Evolutionary conservation across 768 basidiomycete species (phyloP).

Genomic region (Suillus paluster): DNA sequence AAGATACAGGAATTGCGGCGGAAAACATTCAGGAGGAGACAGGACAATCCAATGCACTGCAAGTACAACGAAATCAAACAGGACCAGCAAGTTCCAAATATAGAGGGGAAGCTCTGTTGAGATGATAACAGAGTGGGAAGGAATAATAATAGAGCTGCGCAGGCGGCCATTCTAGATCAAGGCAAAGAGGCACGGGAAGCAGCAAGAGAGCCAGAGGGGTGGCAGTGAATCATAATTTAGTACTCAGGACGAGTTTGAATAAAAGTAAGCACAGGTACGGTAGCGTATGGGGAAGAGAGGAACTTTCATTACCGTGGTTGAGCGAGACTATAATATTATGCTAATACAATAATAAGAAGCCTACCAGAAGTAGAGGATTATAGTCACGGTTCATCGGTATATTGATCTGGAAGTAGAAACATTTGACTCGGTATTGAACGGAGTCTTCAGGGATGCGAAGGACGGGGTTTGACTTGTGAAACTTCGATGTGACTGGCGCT

Average conservation of each 20-base stretch:
- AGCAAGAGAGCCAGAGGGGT: not conserved
- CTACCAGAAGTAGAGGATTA: not conserved
- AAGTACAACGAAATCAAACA: slow-evolving; percentile 6
- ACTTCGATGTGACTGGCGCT: not conserved
- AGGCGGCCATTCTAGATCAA: not conserved
- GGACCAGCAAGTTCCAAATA: slow-evolving; percentile 13
- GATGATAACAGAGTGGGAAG: slow-evolving; percentile 1
- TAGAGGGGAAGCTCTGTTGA: slow-evolving; percentile 13
- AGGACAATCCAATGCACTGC: not conserved
- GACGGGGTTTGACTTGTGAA: slow-evolving; percentile 4
- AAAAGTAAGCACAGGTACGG: not conserved
- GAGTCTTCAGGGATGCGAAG: not conserved
- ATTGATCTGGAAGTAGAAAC: not conserved
- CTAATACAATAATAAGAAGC: too few relatives aligned
- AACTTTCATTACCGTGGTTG: too few relatives aligned
- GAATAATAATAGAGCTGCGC: slow-evolving; percentile 14
- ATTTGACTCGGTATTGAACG: slow-evolving; percentile 2
- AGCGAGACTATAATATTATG: too few relatives aligned
- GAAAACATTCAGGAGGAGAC: slow-evolving; percentile 13
- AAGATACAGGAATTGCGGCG: slow-evolving; percentile 5
- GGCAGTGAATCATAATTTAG: not conserved
- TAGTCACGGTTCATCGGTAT: too few relatives aligned
- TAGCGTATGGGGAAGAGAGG: too few relatives aligned
- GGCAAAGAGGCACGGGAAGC: slow-evolving; percentile 8
- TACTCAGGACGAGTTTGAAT: not conserved